Base-by-base conservation (phyloP, 2,329 filamentous ascomycete species). In the Arachnomyces sp. region DNA sequence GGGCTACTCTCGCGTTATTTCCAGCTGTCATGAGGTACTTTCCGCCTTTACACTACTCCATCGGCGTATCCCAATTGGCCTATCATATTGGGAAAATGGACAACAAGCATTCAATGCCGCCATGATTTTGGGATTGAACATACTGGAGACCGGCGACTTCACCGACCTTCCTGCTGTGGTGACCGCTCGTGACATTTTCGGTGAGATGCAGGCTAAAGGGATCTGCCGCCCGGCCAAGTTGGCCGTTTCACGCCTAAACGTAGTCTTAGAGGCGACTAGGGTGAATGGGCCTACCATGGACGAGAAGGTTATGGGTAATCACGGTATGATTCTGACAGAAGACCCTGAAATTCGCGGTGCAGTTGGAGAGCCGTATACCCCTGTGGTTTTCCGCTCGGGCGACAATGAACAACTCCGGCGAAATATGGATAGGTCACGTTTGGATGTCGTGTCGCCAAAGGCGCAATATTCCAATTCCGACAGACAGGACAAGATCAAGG, bases 241-340 rank as follows among this genome's bases (percentile, higher is more conserved):
- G 12, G 31, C 35, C 17, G 28, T 17, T 28, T 3, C 6, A 11
- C 31, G 39, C 18, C 25, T 31, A 28, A 7, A 25, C 30, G 21
- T 8, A 11, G 3, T 38, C 6, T 14, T 34, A 12, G 15, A 18
- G 3, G 11, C n/a, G 2, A 15, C 28, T n/a, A 28, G 7, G 18
- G 9, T 7, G 5, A 33, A 17, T 17, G 37, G 34, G 11, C 7
- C 28, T 17, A 6, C 25, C 16, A 34, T 11, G 11, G 16, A 29
- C 28, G 37, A 39, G 30, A 39, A 15, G 13, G 37, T 36, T 9
- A 51, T 52, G 46, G 43, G 48, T n/a, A 47, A 44, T 8, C 43
- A 44, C 16, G 42, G 49, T 37, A 43, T 53, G 21, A 46, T 48
- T 31, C 35, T 50, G 38, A 41, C 51, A 28, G 30, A 47, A 34